Evolutionary conservation across 441 rosid species (phyloP).

Genomic region (Populus trichocarpa): DNA sequence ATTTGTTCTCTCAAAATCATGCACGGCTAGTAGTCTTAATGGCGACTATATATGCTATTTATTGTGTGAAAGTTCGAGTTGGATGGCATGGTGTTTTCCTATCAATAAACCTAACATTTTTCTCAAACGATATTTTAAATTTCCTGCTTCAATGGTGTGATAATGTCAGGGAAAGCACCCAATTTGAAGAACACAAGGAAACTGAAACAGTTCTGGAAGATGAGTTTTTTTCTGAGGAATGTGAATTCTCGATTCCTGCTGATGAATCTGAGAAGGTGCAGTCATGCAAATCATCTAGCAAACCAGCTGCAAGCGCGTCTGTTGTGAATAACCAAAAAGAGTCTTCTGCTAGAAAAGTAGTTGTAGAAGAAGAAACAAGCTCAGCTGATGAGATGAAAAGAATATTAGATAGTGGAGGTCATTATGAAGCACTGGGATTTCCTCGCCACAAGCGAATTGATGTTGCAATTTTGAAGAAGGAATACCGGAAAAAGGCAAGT

Average conservation of each 20-base stretch:
- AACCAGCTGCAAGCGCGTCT: constrained; percentile 47
- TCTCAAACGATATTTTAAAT: constrained; percentile 78
- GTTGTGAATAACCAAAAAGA: constrained; percentile 46
- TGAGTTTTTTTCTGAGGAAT: constrained; percentile 58
- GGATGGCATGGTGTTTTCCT: constrained; percentile 96
- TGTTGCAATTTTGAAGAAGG: constrained; percentile 61
- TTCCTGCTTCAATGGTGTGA: constrained; percentile 82
- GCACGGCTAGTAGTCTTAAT: constrained; percentile 85
- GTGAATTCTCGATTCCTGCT: constrained; percentile 51
- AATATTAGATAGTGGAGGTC: constrained; percentile 67
- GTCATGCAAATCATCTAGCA: constrained; percentile 64
- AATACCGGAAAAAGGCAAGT: constrained; percentile 82
- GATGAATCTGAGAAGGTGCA: constrained; percentile 62
- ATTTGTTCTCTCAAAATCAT: constrained; percentile 86
- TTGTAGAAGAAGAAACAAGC: constrained; percentile 45
- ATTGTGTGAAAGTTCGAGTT: constrained; percentile 83
- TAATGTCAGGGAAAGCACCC: constrained; percentile 58
- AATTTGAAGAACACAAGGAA: constrained; percentile 61
- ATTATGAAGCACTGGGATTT: constrained; percentile 85
- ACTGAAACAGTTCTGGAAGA: constrained; percentile 57
- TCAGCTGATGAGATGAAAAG: constrained; percentile 88
- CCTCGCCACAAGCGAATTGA: constrained; percentile 73
- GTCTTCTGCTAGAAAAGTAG: constrained; percentile 39
- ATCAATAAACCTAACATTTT: constrained; percentile 82
- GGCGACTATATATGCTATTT: constrained; percentile 66